Percentiles rank a stretch among this genome's conserved stretches.
Evolutionary conservation across 495 filamentous ascomycete genomes (phyloP).

Genomic region (Astrothelium subdiscretum): DNA sequence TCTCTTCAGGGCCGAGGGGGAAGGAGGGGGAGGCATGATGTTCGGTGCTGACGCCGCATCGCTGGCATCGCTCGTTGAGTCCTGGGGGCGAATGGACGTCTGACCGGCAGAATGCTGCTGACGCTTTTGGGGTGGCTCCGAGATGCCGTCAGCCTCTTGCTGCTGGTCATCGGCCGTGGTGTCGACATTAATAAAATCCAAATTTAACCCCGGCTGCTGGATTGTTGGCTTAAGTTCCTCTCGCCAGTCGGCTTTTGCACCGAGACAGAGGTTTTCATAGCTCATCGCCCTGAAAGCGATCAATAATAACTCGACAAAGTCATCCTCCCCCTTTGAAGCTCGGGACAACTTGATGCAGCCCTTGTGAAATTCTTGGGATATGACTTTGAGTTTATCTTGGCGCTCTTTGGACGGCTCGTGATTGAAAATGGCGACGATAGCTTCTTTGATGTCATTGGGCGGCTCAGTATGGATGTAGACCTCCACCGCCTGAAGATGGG

Average conservation of each 20-base stretch:
- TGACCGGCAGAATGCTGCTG: neutral
- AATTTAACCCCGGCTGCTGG: neutral
- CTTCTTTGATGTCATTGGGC: neutral
- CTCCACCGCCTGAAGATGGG: neutral
- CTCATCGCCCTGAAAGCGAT: neutral
- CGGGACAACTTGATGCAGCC: neutral
- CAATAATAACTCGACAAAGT: neutral
- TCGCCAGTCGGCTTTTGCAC: constrained; percentile 7
- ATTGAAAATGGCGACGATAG: neutral
- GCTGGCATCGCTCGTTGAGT: neutral
- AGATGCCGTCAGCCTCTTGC: neutral
- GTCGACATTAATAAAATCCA: too few species aligned
- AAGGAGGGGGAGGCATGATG: neutral
- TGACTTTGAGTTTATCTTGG: neutral
- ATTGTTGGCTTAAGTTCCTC: constrained; percentile 10
- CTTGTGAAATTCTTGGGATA: neutral
- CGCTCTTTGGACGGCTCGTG: neutral
- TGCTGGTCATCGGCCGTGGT: neutral
- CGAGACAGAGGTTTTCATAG: constrained; percentile 5
- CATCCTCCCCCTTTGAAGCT: neutral
- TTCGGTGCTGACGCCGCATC: neutral
- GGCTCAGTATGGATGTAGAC: constrained; percentile 3
- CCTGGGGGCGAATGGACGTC: neutral
- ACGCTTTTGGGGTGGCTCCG: neutral
- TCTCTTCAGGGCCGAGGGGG: neutral